phyloP scores from a whole-genome alignment of 176 grass and related monocot genomes.

The Oryza coarctata region DNA sequence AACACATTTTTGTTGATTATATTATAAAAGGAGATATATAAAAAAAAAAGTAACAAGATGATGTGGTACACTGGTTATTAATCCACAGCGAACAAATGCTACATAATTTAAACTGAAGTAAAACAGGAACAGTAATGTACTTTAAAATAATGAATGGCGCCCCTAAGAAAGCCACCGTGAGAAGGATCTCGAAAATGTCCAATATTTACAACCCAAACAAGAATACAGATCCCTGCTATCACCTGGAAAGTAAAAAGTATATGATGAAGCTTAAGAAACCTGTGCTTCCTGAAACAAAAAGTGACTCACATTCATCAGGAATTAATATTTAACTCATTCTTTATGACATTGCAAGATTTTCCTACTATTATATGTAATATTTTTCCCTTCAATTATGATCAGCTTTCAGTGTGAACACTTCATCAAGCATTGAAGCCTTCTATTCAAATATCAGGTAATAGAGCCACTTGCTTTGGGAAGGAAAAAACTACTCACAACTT shows the following conservation, averaged over 20 bases:
- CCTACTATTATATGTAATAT: neutral
- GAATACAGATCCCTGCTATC: constrained; percentile 95
- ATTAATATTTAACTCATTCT: neutral
- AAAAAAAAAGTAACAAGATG: constrained; percentile 9
- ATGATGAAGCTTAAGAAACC: neutral
- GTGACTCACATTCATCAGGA: neutral
- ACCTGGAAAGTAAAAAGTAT: constrained; percentile 58
- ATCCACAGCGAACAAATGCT: constrained; percentile 10
- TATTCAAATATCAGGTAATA: constrained; percentile 21
- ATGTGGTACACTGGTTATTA: neutral
- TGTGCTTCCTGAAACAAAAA: neutral
- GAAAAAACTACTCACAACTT: constrained; percentile 27
- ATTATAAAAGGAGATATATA: neutral
- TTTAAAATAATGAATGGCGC: constrained; percentile 99
- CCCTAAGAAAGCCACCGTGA: constrained; percentile 91
- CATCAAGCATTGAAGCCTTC: neutral
- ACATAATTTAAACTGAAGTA: constrained; percentile 6
- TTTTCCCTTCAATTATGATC: neutral
- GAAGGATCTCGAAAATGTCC: constrained; percentile 93
- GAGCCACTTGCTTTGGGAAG: constrained; percentile 3
- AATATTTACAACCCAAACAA: constrained; percentile 99
- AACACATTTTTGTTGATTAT: neutral
- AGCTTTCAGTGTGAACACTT: neutral
- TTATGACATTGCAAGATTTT: constrained; percentile 13
- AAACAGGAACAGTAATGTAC: constrained; percentile 40